phyloP scores from a whole-genome alignment of 306 rosid species.

The Casuarina equisetifolia region DNA sequence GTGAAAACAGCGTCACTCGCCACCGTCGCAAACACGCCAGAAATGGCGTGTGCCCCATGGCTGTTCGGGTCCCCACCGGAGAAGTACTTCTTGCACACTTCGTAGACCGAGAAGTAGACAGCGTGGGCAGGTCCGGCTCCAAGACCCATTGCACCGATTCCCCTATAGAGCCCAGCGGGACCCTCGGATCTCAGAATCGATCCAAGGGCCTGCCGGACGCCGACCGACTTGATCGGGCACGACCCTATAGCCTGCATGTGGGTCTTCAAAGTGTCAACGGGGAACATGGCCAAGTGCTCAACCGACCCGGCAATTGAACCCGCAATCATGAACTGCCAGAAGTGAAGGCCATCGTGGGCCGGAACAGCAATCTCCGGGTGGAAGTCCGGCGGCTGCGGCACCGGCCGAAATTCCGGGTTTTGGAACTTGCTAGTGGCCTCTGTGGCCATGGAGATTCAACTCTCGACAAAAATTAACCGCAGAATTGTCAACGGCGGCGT shows the following conservation, averaged over 20 bases:
- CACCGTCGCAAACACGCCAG: conserved; percentile 77
- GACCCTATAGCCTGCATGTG: conserved; percentile 89
- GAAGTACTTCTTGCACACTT: conserved; percentile 57
- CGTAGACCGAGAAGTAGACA: conserved; percentile 72
- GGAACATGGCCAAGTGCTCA: conserved; percentile 91
- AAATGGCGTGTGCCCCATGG: conserved; percentile 56
- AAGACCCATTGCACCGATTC: conserved; percentile 85
- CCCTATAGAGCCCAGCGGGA: conserved; percentile 68
- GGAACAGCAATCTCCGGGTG: conserved; percentile 42
- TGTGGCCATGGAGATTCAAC: conserved; percentile 49
- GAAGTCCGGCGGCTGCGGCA: conserved; percentile 50
- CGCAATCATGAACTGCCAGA: conserved; percentile 88
- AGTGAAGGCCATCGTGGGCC: conserved; percentile 76
- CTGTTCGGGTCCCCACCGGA: conserved; percentile 52
- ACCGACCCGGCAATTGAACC: conserved; percentile 79
- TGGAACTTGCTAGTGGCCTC: conserved; percentile 71
- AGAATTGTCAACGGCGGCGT: conserved; percentile 15
- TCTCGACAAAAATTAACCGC: not conserved
- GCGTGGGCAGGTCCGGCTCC: conserved; percentile 98
- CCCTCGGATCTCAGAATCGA: conserved; percentile 71
- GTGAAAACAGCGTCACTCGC: conserved; percentile 80
- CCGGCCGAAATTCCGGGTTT: conserved; percentile 60
- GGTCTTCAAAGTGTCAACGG: conserved; percentile 88
- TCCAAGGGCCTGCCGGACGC: conserved; percentile 62
- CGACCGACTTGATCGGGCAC: conserved; percentile 69